Percentiles rank a stretch among this genome's conserved stretches.
These are phyloP conservation scores for Wickerhamiella occidentalis DNA, from an alignment of 805 yeast genomes.

Conservation along the genomic window DNA sequence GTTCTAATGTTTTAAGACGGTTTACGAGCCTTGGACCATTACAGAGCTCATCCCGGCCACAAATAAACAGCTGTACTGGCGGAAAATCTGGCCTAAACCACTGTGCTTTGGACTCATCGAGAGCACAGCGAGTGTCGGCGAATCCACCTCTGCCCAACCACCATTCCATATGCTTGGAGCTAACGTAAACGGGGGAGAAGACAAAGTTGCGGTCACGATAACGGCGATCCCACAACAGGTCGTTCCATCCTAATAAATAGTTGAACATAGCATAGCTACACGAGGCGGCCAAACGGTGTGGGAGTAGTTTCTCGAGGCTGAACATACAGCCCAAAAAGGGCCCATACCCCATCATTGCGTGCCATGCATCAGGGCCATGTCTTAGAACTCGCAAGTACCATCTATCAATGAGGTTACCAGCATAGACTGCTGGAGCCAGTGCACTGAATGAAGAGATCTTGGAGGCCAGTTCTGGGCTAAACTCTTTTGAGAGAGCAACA, in stretches of 20 bases:
- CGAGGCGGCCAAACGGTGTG: slow-evolving; percentile 44
- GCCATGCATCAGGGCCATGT: slow-evolving; percentile 21
- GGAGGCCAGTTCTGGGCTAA: slow-evolving; percentile 34
- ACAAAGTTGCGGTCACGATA: slow-evolving; percentile 64
- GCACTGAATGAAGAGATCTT: slow-evolving; percentile 61
- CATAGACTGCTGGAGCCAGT: slow-evolving; percentile 83
- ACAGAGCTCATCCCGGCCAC: slow-evolving; percentile 64
- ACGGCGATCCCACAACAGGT: slow-evolving; percentile 55
- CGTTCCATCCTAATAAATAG: slow-evolving; percentile 80
- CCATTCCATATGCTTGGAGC: slow-evolving; percentile 79
- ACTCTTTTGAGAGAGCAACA: slow-evolving; percentile 45
- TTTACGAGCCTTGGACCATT: slow-evolving; percentile 55
- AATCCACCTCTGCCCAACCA: slow-evolving; percentile 57
- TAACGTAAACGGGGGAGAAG: slow-evolving; percentile 75
- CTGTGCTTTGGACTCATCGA: slow-evolving; percentile 37
- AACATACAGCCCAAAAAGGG: slow-evolving; percentile 72
- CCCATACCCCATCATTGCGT: slow-evolving; percentile 54
- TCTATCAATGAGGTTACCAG: slow-evolving; percentile 60
- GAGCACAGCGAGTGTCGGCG: slow-evolving; percentile 40
- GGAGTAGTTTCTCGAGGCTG: slow-evolving; percentile 39
- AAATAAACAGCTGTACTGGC: slow-evolving; percentile 52
- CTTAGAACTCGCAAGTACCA: slow-evolving; percentile 28
- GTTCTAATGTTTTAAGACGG: slow-evolving; percentile 53
- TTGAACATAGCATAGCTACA: slow-evolving; percentile 74
- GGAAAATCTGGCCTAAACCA: slow-evolving; percentile 39